Base-by-base conservation (phyloP, 495 filamentous ascomycete genomes). In the Aspergillus avenaceus region DNA sequence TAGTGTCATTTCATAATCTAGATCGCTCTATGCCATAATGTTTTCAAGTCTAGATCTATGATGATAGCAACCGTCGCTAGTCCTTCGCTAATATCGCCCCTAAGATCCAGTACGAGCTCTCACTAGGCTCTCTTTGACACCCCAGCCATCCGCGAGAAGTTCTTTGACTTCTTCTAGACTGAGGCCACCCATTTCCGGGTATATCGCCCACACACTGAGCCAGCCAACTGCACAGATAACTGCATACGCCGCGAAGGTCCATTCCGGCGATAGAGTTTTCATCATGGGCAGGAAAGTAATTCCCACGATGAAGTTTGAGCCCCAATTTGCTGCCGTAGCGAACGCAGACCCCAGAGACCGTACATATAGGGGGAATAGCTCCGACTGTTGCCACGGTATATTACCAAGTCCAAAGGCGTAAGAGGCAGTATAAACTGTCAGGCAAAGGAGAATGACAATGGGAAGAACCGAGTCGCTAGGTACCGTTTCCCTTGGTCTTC, bases 301-400 rank as follows among this genome's bases (percentile, higher is more conserved):
- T 0, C 90, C 91, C 9, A 97, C 80, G n/a, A 95, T 62, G 54
- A 91, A 90, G 66, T 97, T 97, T 4, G 84, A 83, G 13, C 78
- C 79, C 91, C 91, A 97, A 54, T 96, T 96, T 4, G 87, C 92
- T 2, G 86, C 84, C 13, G 91, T 97, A 1, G 88, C 83, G n/a
- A 95, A 56, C 0, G 83, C 84, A 25, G 87, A 91, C 5, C 91
- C 91, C 2, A 95, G 61, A 0, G 85, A 86, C 24, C 91, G 87
- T 7, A 95, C 88, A 37, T 80, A 82, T 54, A 96, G 77, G 6
- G 90, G 84, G 59, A 97, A 96, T 13, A 97, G 80, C 71, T 97
- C 91, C 54, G 82, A 85, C 64, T 95, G 90, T 72, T 92, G 90
- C 91, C 91, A 97, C 0, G 91, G 91, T 2, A 97, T 88, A 50